phyloP scores from a whole-genome alignment of 2,329 filamentous ascomycete genomes.

The Diaporthe citriasiana region DNA sequence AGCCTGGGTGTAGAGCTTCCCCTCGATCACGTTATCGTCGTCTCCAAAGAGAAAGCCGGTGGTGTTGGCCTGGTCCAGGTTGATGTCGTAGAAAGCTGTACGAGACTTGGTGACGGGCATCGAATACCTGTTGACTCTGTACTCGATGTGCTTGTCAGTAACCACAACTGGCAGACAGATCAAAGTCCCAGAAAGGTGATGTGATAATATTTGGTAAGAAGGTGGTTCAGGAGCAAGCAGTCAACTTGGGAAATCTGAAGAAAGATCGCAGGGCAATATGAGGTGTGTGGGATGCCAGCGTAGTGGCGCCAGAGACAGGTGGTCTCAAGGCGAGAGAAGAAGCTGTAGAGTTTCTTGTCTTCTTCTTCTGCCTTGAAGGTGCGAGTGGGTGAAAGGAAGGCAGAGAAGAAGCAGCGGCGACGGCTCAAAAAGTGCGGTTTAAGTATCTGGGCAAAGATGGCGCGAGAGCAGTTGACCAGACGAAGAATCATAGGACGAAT shows the following conservation, averaged over 20 bases:
- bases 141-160: constrained; percentile 33
- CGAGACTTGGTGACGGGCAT: constrained; percentile 87
- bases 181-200: neutral
- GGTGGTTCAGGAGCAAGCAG: neutral
- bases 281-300: constrained; percentile 6
- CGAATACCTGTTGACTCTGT: constrained; percentile 88
- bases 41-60: constrained; percentile 89
- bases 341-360: neutral
- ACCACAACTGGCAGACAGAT: neutral
- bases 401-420: constrained; percentile 28
- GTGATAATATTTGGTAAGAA: neutral
- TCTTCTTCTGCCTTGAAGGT: neutral
- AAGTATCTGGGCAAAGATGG: constrained; percentile 1
- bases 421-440: neutral
- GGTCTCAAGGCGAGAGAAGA: neutral
- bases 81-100: constrained; percentile 74
- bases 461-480: constrained; percentile 18
- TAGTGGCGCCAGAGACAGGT: neutral
- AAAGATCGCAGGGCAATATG: neutral
- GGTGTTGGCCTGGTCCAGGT: constrained; percentile 85
- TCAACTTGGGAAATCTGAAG: neutral
- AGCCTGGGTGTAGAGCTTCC: constrained; percentile 78
- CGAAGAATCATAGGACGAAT: constrained; percentile 15
- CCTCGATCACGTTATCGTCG: constrained; percentile 76
- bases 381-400: constrained; percentile 30